Evolutionary conservation across 2,329 filamentous ascomycete species (phyloP), one percentile per base, ranked within the genome.

Genomic region (Metarhizium album): DNA sequence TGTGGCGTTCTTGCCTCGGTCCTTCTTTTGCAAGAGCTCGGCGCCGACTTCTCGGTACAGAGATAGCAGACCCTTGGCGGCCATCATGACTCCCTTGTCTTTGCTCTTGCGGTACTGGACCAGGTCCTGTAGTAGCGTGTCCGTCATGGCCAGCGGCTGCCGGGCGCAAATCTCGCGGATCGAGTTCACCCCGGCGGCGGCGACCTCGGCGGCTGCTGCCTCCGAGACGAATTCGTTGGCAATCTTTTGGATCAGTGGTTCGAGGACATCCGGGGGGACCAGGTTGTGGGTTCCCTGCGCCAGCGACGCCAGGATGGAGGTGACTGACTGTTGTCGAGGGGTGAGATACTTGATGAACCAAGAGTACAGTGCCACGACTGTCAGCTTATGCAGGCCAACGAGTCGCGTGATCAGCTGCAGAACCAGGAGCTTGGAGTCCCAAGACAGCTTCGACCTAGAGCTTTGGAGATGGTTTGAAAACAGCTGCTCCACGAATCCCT

Each of bases 1-100:
- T 1, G 88, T 82, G 13, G 93, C 93, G 49, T 90, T 83, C 72
- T 95, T 95, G 60, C 93, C 93, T 59, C 93, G 82, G 64, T 96
- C 93, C 62, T 86, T 82, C 74, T 89, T 94, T 68, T 85, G 86
- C 53, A 98, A 73, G 71, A 97, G 79, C 58, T 95, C 87, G 0
- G 93, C 88, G 35, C 86, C 90, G 14, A 95, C 86, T 63, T 97
- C 90, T 58, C 93, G 78, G 72, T 95, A 98, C 5, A 98, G 75
- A 23, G 88, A 89, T 42, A 98, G 74, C 6, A 98, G 74, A 56
- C 93, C 91, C 66, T 93, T 91, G 14, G 91, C 90, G 7, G 93
- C 93, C 93, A 98, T 97, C 80, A 95, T 90, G n/a, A 93, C 87
- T 53, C 91, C 90, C 74, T 97, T 98, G 64, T 98, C 93, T 65